Base-by-base conservation (phyloP, 2,329 filamentous ascomycete species). In the Aplosporella prunicola region DNA sequence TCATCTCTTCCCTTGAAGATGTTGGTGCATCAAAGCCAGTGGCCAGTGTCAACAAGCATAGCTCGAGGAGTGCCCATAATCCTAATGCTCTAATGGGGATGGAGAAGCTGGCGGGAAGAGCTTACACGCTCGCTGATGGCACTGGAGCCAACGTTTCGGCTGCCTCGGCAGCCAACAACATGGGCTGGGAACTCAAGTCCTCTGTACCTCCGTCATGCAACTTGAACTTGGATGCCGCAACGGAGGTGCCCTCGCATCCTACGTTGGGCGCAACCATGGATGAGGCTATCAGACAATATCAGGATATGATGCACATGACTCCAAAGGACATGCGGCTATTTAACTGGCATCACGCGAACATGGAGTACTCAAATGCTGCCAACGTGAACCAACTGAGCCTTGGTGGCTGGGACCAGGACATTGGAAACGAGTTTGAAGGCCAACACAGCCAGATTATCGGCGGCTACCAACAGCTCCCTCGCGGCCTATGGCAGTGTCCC, bases 321-420 rank as follows among this genome's bases (percentile, higher is more conserved):
- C 75, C 88, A 1, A 83, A 86, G 53, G 91, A 98, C 52, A 80
- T 93, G 60, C 77, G 91, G 30, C 68, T 98, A 11, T 72, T 96
- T 52, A 98, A 95, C 53, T 98, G 91, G 91, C 93, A 98, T 60
- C 82, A 95, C 57, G 93, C 93, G 46, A 98, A 98, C 54, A 71
- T 98, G 10, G 91, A 98, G 60, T 98, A 98, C 55, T 93, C 89
- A 45, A 98, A 96, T 57, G 91, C 91, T 2, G 84, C 80, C 2
- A 93, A 87, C 47, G 78, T 94, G 38, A 80, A 82, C 46, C 81
- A 82, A 45, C 73, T 98, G 13, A 96, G 89, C 57, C 74, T 98
- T 10, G 78, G 80, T 6, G 80, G 88, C 0, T 96, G 93, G 85
- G 93, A 98, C 58, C 87, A 98, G 51, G 93, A 98, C 54, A 87